These are phyloP conservation scores for Neltuma alba DNA, from an alignment of 306 rosid genomes.

Conservation along the genomic window DNA sequence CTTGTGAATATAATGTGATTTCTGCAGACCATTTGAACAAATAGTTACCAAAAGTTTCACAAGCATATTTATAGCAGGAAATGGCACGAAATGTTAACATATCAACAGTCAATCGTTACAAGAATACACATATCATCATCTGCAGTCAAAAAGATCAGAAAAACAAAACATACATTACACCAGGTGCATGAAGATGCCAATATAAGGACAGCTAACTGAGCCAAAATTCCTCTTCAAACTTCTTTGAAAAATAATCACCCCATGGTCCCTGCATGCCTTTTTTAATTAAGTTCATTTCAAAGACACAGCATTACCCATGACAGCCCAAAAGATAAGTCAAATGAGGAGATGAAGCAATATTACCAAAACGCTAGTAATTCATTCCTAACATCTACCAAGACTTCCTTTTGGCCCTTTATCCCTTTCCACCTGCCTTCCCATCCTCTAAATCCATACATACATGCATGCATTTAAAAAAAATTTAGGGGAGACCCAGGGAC, in stretches of 20 bases:
- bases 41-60: constrained; percentile 28
- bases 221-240: constrained; percentile 20
- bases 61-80: constrained; percentile 8
- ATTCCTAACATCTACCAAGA: neutral
- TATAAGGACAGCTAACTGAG: constrained; percentile 20
- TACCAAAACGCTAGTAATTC: neutral
- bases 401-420: neutral
- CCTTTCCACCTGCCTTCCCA: neutral
- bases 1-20: constrained; percentile 56
- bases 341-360: neutral
- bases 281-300: constrained; percentile 7
- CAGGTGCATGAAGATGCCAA: neutral
- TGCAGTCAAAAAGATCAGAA: constrained; percentile 3
- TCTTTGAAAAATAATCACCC: constrained; percentile 13
- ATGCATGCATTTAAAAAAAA: neutral
- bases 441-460: neutral
- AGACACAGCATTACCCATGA: constrained; percentile 12
- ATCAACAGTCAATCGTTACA: constrained; percentile 24
- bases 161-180: neutral
- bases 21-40: constrained; percentile 61
- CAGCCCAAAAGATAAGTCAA: neutral
- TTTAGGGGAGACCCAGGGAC: neutral
- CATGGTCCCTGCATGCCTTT: neutral
- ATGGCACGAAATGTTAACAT: neutral
- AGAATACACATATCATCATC: constrained; percentile 26